Base-by-base conservation (phyloP, 2,329 filamentous ascomycete species). In the Exophiala dermatitidis region DNA sequence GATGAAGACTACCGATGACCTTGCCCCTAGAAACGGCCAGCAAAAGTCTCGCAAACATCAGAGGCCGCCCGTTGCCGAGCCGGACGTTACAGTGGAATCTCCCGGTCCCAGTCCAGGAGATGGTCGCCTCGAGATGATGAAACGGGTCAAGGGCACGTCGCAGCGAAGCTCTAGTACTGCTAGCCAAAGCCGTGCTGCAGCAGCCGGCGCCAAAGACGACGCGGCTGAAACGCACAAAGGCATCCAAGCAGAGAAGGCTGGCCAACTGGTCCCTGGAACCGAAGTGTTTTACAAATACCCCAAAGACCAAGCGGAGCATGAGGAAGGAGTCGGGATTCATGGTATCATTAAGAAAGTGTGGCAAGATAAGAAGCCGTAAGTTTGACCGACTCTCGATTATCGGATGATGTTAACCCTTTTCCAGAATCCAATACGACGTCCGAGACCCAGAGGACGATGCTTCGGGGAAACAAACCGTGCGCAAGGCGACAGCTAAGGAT, bases 281-380 rank as follows among this genome's bases (percentile, higher is more conserved):
- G 73, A 77, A 60, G 74, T 77, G 5, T 74, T 76, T 31, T 77
- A 74, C 62, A 76, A 75, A 53, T 73, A 75, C 52, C 73, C 71
- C 59, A 75, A 77, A 58, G 75, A 75, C 57, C 71, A 73, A 54
- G 70, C 73, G 54, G 74, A 72, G n/a, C 69, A 74, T 66, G 79
- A 73, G 2, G 75, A 77, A 62, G 75, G 75, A 26, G 74, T 74
- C 55, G 72, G 74, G 76, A 90, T 90, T 51, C 79, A 90, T 45
- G 88, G 87, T 47, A 85, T 86, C 55, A 88, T 91, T 48, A 85
- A 86, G 56, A 80, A 81, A 48, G 84, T 91, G 9, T 77, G 82
- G 48, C 86, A 86, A 9, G 86, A 90, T 56, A 90, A 89, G 67
- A 85, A 82, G 65, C 78, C 86, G 64, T 76, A 66, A 62, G 68